These are phyloP conservation scores for Inga leiocalycina DNA, from an alignment of 306 rosid species.

Conservation along the genomic window DNA sequence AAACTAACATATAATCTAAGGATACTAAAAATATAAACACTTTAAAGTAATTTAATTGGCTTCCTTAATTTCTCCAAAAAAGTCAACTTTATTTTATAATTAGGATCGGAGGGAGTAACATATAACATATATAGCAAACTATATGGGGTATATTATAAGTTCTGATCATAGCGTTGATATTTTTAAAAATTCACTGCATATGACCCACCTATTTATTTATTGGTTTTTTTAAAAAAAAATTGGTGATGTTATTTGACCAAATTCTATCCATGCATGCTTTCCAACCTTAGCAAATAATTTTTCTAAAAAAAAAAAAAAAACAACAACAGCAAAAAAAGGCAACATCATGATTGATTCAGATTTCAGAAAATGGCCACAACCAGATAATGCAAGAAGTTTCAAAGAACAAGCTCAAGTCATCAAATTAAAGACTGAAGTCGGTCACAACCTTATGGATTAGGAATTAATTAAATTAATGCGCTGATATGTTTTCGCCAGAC, in stretches of 20 bases:
- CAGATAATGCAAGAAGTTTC: not conserved
- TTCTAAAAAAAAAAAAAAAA: not conserved
- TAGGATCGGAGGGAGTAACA: no score
- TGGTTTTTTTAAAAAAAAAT: not conserved
- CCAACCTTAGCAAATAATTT: not conserved
- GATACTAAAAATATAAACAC: no score
- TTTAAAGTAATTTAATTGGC: no score
- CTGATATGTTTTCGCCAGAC: constrained; percentile 6
- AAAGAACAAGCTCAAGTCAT: not conserved
- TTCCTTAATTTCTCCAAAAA: no score
- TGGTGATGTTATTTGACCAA: not conserved
- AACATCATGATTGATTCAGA: constrained; percentile 13
- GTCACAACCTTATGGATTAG: not conserved
- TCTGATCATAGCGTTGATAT: not conserved
- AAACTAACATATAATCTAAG: no score
- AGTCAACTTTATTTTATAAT: no score
- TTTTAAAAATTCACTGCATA: not conserved
- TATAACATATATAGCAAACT: not conserved
- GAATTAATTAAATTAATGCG: not conserved
- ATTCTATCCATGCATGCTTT: not conserved
- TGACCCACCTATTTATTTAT: not conserved
- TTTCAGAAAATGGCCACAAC: not conserved
- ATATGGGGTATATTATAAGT: not conserved
- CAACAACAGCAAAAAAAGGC: not conserved
- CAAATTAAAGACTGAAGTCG: not conserved